These are phyloP conservation scores for Trypanosoma boissoni DNA, from an alignment of 208 protist genomes.

Conservation along the genomic window DNA sequence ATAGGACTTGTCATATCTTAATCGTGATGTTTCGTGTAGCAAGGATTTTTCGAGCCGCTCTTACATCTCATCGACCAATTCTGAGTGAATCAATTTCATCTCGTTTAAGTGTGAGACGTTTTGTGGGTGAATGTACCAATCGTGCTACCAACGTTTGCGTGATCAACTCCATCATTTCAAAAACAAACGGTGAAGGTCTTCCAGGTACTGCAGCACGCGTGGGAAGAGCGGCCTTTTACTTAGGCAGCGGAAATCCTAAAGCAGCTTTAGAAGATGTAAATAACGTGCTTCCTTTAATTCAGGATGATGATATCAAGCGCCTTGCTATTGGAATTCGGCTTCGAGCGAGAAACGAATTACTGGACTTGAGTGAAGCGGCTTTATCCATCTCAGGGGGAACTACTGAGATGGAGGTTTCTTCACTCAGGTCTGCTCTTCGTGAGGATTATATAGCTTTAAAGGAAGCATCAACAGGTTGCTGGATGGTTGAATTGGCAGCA, in stretches of 20 bases:
- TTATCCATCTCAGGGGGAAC: constrained; percentile 67
- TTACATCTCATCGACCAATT: constrained; percentile 68
- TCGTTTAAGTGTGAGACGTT: constrained; percentile 47
- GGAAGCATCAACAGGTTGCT: constrained; percentile 57
- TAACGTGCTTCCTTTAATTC: constrained; percentile 53
- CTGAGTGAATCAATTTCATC: constrained; percentile 55
- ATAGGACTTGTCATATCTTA: constrained; percentile 4
- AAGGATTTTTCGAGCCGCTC: constrained; percentile 38
- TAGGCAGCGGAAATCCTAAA: constrained; percentile 43
- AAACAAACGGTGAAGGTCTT: constrained; percentile 70
- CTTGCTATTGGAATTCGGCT: constrained; percentile 68
- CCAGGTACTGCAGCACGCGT: constrained; percentile 52
- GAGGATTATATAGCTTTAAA: constrained; percentile 66
- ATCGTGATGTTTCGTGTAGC: constrained; percentile 49
- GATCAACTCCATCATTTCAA: constrained; percentile 66
- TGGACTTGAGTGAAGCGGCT: constrained; percentile 75
- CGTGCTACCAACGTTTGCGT: constrained; percentile 43
- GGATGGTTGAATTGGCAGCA: constrained; percentile 66
- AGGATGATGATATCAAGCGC: constrained; percentile 55
- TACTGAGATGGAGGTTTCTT: constrained; percentile 77
- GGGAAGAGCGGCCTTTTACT: constrained; percentile 44
- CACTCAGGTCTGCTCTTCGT: constrained; percentile 44
- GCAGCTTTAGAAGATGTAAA: constrained; percentile 60
- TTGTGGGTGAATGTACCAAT: constrained; percentile 45
- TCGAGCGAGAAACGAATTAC: constrained; percentile 56